Conservation (phyloP, 2,329 filamentous ascomycete genomes). For the Diaporthe amygdali region DNA sequence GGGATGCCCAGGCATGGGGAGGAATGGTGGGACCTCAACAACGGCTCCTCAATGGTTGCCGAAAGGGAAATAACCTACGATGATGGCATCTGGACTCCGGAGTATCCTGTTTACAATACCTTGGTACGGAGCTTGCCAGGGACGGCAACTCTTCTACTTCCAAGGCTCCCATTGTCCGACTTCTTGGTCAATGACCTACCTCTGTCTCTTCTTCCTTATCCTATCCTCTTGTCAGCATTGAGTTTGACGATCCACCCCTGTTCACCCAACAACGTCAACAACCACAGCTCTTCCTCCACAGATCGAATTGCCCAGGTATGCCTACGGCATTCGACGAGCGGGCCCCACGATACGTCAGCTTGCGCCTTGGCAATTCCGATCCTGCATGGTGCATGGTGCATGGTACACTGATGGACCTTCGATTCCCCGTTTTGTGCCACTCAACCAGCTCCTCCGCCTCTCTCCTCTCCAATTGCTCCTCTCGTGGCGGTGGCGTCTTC, state of each 20-base stretch:
- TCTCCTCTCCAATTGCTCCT: not conserved
- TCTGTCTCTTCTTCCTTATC: not conserved
- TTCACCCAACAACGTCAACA: not conserved
- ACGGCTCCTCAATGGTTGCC: not conserved
- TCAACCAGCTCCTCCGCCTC: not conserved
- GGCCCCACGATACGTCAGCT: conserved; percentile 6
- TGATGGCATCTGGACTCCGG: conserved; percentile 13
- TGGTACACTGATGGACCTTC: conserved; percentile 22
- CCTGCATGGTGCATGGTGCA: not conserved
- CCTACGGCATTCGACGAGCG: conserved; percentile 7
- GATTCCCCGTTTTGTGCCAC: not conserved
- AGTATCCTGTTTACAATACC: not conserved
- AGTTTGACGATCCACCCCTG: not conserved
- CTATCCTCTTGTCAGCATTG: not conserved
- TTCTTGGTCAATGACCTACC: not conserved
- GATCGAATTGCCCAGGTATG: not conserved
- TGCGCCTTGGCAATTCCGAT: not conserved
- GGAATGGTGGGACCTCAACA: conserved; percentile 8
- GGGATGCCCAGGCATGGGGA: not conserved
- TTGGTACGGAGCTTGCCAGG: not conserved
- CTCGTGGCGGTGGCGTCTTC: not conserved
- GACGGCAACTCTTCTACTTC: not conserved
- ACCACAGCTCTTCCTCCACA: not conserved
- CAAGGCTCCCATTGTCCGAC: not conserved
- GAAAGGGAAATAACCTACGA: conserved; percentile 3